A percentile compares a stretch with the other conserved stretches of the same genome.
Conservation (phyloP, 176 grass and related monocot genomes). For the Oryza brachyantha region DNA sequence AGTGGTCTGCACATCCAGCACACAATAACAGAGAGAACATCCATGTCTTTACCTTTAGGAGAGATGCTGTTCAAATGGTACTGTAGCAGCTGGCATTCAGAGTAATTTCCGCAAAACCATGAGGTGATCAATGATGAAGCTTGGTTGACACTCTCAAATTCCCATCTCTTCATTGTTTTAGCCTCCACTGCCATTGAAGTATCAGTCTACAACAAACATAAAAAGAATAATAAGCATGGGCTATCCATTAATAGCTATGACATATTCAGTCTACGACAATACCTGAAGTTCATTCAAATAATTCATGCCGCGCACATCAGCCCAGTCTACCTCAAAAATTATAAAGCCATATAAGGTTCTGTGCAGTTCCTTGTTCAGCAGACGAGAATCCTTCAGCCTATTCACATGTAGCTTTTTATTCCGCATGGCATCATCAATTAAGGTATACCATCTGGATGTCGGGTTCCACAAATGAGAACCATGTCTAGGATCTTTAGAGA, state of each 20-base stretch:
- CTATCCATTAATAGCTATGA: conserved; percentile 7
- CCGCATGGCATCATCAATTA: conserved; percentile 75
- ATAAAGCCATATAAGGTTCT: conserved; percentile 92
- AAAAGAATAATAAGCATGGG: conserved; percentile 13
- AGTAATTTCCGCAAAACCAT: conserved; percentile 67
- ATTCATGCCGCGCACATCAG: conserved; percentile 81
- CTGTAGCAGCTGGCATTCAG: conserved; percentile 53
- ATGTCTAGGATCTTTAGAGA: conserved; percentile 48
- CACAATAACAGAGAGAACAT: conserved; percentile 20
- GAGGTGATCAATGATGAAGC: conserved; percentile 58
- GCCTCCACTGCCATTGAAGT: conserved; percentile 83
- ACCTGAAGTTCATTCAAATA: conserved; percentile 99
- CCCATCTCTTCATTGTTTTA: conserved; percentile 90
- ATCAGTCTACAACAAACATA: conserved; percentile 61
- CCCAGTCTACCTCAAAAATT: conserved; percentile 89
- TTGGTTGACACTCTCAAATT: conserved; percentile 91
- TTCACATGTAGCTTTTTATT: conserved; percentile 85
- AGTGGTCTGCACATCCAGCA: conserved; percentile 27
- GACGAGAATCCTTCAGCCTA: conserved; percentile 70
- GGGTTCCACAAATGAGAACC: conserved; percentile 43
- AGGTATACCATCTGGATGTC: conserved; percentile 71
- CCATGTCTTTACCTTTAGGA: conserved; percentile 47
- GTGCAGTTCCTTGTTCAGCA: conserved; percentile 84
- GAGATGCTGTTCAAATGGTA: conserved; percentile 68
- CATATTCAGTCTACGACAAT: conserved; percentile 11